phyloP scores from a whole-genome alignment of 129 eudicot species.

The Smallanthus sonchifolius region DNA sequence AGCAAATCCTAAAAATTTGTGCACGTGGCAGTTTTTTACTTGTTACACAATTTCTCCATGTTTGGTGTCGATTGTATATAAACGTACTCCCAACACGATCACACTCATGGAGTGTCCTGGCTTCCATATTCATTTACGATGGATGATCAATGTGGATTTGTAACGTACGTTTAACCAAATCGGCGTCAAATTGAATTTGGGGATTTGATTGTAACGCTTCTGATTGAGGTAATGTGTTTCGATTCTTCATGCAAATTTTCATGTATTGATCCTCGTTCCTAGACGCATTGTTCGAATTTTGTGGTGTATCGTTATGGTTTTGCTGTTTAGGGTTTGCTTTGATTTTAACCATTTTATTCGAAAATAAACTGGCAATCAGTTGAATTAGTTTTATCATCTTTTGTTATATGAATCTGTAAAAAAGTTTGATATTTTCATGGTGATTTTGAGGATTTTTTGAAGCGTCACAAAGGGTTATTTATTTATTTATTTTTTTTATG shows the following conservation, averaged over 20 bases:
- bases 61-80: not conserved
- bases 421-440: too few relatives aligned
- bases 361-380: not conserved
- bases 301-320: not conserved
- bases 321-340: not conserved
- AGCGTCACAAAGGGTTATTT: too few relatives aligned
- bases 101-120: not conserved
- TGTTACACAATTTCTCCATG: not conserved
- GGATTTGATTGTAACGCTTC: not conserved
- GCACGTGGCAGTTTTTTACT: conserved; percentile 2
- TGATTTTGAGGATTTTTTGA: too few relatives aligned
- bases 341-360: too few relatives aligned
- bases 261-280: not conserved
- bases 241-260: conserved; percentile 1
- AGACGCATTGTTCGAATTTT: not conserved
- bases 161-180: not conserved
- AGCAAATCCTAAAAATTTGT: not conserved
- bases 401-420: too few relatives aligned
- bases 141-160: not conserved
- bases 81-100: not conserved
- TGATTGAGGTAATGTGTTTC: conserved; percentile 15
- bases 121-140: not conserved
- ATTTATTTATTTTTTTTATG: too few relatives aligned
- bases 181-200: not conserved
- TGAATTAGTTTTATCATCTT: too few relatives aligned